Percentiles rank a stretch among this genome's conserved stretches.
phyloP scores from a whole-genome alignment of 352 stramenopile species.

The Blastocystis sp. region DNA sequence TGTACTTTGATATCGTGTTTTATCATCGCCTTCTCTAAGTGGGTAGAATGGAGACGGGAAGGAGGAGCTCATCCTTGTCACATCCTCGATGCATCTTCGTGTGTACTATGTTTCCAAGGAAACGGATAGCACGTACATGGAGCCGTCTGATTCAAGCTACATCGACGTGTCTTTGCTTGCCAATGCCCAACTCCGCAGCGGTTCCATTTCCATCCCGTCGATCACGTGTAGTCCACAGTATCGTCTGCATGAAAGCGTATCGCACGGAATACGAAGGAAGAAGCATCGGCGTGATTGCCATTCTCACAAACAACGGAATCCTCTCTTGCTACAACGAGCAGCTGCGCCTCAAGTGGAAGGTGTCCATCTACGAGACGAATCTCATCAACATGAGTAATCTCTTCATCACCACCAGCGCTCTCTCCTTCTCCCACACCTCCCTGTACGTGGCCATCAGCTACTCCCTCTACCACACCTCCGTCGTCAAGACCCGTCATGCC shows the following conservation, averaged over 20 bases:
- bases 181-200: conserved; percentile 5
- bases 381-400: conserved; percentile 55
- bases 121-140: not conserved
- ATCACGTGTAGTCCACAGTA: not conserved
- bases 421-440: not conserved
- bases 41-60: conserved; percentile 26
- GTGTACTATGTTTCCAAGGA: not conserved
- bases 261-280: not conserved
- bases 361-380: conserved; percentile 40
- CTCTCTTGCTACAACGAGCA: conserved; percentile 25
- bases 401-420: conserved; percentile 26
- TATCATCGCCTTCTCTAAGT: not conserved
- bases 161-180: conserved; percentile 3
- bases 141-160: not conserved
- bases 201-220: not conserved
- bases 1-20: conserved; percentile 26
- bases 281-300: not conserved
- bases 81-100: not conserved
- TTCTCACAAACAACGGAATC: conserved; percentile 32
- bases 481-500: not conserved
- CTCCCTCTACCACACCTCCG: not conserved
- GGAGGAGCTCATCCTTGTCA: conserved; percentile 21
- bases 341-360: conserved; percentile 7
- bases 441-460: conserved; percentile 40
- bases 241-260: conserved; percentile 19